Evolutionary conservation across 2,329 filamentous ascomycete genomes (phyloP).

Genomic region (Nannizzia gypsea): DNA sequence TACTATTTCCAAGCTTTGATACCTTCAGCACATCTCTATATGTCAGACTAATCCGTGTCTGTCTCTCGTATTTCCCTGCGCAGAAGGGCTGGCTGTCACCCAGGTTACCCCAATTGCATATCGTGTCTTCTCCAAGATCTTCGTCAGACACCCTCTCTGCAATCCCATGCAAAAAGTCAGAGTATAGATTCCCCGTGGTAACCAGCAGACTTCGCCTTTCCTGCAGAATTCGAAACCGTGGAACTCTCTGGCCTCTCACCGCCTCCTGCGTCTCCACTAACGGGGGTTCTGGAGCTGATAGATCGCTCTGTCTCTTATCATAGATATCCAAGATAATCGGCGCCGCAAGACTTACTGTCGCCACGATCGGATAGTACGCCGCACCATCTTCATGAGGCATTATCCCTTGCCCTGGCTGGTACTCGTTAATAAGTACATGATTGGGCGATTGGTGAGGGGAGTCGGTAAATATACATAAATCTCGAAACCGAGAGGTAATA

Average conservation of each 20-base stretch:
- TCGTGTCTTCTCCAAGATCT: conserved; percentile 41
- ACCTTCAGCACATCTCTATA: conserved; percentile 79
- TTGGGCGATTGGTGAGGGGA: conserved; percentile 71
- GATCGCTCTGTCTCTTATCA: conserved; percentile 42
- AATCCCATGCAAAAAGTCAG: conserved; percentile 49
- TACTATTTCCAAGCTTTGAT: conserved; percentile 57
- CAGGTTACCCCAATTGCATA: conserved; percentile 49
- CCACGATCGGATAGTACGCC: conserved; percentile 78
- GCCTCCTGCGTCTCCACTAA: conserved; percentile 20
- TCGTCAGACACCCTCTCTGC: conserved; percentile 48
- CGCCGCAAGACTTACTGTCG: conserved; percentile 74
- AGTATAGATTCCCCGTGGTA: conserved; percentile 44
- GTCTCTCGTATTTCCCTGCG: conserved; percentile 37
- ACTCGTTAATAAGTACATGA: conserved; percentile 90
- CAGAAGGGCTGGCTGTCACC: conserved; percentile 29
- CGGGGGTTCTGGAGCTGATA: conserved; percentile 27
- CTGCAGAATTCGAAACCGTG: conserved; percentile 56
- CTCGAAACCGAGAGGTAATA: conserved; percentile 45
- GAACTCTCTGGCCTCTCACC: conserved; percentile 17
- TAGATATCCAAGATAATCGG: conserved; percentile 69
- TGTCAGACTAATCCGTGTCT: conserved; percentile 48
- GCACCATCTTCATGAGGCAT: conserved; percentile 92
- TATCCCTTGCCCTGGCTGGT: conserved; percentile 77
- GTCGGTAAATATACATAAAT: conserved; percentile 41
- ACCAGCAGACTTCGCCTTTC: conserved; percentile 64